phyloP scores from a whole-genome alignment of 768 basidiomycete genomes.

The Hortiboletus campestris region DNA sequence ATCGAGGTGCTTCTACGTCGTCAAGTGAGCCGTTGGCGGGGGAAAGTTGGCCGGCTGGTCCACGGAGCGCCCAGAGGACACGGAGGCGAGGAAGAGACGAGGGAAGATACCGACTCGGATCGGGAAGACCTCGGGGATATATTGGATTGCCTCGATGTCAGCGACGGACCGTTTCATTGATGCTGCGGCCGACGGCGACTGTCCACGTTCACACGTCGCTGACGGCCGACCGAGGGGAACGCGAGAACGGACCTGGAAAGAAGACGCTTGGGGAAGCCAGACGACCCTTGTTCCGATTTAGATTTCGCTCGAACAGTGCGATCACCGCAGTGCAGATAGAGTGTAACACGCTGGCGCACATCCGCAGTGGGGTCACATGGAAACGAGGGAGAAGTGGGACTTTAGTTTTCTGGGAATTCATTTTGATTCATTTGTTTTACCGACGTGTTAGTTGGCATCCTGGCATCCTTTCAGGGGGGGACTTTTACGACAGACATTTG shows the following conservation, averaged over 20 bases:
- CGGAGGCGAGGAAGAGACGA: neutral
- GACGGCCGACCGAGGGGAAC: neutral
- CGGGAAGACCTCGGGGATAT: slow-evolving; percentile 1
- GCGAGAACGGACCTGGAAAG: neutral
- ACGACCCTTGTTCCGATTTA: neutral
- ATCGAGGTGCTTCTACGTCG: slow-evolving; percentile 43
- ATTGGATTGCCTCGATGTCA: neutral
- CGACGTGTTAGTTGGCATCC: neutral
- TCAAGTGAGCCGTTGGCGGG: slow-evolving; percentile 52
- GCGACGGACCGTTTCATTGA: slow-evolving; percentile 1
- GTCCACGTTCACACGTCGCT: neutral
- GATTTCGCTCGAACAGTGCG: neutral
- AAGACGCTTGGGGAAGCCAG: neutral
- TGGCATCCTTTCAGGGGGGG: neutral
- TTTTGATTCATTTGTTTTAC: neutral
- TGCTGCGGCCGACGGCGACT: neutral
- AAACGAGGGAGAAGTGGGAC: neutral
- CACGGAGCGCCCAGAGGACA: neutral
- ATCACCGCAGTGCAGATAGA: neutral
- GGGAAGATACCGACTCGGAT: slow-evolving; percentile 1
- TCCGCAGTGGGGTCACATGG: neutral
- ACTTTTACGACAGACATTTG: neutral
- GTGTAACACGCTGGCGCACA: neutral
- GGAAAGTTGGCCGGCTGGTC: slow-evolving; percentile 22
- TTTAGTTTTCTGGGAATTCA: neutral